These are phyloP conservation scores for Inga oerstediana DNA, from an alignment of 306 rosid species.

Conservation along the genomic window DNA sequence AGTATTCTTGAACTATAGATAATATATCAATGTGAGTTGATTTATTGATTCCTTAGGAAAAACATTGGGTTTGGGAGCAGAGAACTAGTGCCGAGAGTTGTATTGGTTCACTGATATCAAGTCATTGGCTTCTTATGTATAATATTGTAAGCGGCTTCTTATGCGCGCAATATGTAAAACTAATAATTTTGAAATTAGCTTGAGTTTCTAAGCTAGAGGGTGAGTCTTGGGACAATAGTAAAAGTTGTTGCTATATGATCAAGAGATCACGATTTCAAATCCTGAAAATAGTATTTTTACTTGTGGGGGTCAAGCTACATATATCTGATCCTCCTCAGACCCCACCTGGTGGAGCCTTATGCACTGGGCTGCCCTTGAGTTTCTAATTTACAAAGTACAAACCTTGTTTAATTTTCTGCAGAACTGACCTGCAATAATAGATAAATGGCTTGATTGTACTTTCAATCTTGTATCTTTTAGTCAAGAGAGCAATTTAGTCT, in stretches of 20 bases:
- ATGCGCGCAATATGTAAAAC: background rate
- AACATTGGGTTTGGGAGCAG: background rate
- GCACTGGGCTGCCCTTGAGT: no score
- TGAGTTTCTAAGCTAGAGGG: background rate
- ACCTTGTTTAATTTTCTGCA: background rate
- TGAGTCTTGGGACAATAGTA: no score
- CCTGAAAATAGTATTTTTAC: rapidly evolving
- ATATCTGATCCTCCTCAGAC: no score
- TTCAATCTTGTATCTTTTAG: no score
- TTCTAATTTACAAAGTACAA: background rate
- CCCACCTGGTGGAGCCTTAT: no score
- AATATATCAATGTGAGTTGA: conserved; percentile 20
- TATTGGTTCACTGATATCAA: background rate
- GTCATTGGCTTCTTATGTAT: conserved; percentile 14
- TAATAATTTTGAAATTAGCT: background rate
- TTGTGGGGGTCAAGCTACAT: no score
- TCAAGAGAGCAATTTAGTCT: background rate
- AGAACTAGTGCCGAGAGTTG: conserved; percentile 1
- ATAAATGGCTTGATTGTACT: background rate
- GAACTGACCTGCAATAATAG: background rate
- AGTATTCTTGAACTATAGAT: conserved; percentile 17
- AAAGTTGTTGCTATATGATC: no score
- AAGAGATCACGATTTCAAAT: no score
- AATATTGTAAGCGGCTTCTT: background rate
- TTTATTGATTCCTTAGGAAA: conserved; percentile 9